Evolutionary conservation across 176 grass and related monocot genomes (phyloP).

Genomic region (Carex parvula): DNA sequence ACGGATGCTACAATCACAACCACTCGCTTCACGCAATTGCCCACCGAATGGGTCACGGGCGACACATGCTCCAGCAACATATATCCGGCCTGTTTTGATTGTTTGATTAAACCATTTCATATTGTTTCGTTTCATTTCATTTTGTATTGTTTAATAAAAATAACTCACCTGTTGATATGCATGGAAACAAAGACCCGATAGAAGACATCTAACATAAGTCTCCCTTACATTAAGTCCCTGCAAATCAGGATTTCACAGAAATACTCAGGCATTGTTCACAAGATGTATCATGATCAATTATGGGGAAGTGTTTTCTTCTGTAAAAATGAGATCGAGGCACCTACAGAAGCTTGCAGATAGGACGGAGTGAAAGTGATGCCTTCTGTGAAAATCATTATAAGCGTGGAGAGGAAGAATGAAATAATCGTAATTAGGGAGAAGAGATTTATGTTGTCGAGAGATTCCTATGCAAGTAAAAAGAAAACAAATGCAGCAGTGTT

Average conservation of each 20-base stretch:
- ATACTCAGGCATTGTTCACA: not conserved
- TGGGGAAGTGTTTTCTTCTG: not conserved
- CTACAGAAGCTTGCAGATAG: slow-evolving; percentile 67
- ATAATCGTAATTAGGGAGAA: slow-evolving; percentile 92
- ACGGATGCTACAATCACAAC: slow-evolving; percentile 63
- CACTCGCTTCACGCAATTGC: slow-evolving; percentile 78
- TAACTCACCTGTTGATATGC: slow-evolving; percentile 81
- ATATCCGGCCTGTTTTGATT: slow-evolving; percentile 58
- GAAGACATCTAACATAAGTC: slow-evolving; percentile 50
- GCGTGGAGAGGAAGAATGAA: slow-evolving; percentile 74
- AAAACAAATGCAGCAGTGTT: not conserved
- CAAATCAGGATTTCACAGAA: slow-evolving; percentile 5
- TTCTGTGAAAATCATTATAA: slow-evolving; percentile 62
- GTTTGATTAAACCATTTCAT: slow-evolving; percentile 1
- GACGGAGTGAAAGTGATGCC: slow-evolving; percentile 74
- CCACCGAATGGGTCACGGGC: slow-evolving; percentile 75
- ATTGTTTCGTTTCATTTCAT: not conserved
- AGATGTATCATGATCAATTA: not conserved
- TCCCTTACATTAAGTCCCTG: slow-evolving; percentile 78
- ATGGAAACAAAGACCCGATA: slow-evolving; percentile 82
- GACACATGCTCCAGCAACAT: slow-evolving; percentile 73
- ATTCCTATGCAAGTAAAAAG: slow-evolving; percentile 37
- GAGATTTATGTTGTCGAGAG: slow-evolving; percentile 79
- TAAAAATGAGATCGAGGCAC: slow-evolving; percentile 15
- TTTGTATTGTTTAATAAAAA: slow-evolving; percentile 4